Percentiles rank a stretch among this genome's conserved stretches.
phyloP scores from a whole-genome alignment of 345 rosid species.

The Ceriops tagal region DNA sequence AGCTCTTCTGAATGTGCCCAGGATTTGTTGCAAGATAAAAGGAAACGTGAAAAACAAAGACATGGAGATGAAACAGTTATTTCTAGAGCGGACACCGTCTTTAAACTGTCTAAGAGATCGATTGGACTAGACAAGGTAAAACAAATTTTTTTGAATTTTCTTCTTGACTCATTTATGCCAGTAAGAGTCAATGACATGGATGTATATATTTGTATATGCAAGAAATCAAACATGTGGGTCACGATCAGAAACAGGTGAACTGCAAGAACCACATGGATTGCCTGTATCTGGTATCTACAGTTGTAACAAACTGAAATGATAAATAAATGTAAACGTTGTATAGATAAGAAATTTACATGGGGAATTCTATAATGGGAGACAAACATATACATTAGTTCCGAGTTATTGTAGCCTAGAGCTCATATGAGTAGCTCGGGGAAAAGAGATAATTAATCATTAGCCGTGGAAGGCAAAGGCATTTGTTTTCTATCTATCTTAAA shows the following conservation, averaged over 20 bases:
- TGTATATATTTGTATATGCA: not conserved
- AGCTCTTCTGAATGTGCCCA: not conserved
- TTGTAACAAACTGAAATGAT: not conserved
- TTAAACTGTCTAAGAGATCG: conserved; percentile 2
- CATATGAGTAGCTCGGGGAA: no score
- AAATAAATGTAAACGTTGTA: not conserved
- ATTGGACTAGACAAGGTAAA: conserved; percentile 12
- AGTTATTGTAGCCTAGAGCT: no score
- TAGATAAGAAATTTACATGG: not conserved
- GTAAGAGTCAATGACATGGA: not conserved
- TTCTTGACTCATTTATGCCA: not conserved
- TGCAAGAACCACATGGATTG: conserved; percentile 32
- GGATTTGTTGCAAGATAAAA: conserved; percentile 5
- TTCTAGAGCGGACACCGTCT: conserved; percentile 7
- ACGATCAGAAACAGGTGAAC: conserved; percentile 14
- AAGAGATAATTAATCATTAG: no score
- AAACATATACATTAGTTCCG: no score
- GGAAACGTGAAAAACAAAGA: not conserved
- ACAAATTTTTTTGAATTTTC: not conserved
- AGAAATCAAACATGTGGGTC: conserved; percentile 29
- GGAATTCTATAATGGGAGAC: no score
- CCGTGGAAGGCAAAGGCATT: no score
- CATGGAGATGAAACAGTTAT: conserved; percentile 1
- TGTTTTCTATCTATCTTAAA: no score
- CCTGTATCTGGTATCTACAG: conserved; percentile 13